Base-by-base conservation (phyloP, 2,329 filamentous ascomycete species). In the Thermomyces lanuginosus region DNA sequence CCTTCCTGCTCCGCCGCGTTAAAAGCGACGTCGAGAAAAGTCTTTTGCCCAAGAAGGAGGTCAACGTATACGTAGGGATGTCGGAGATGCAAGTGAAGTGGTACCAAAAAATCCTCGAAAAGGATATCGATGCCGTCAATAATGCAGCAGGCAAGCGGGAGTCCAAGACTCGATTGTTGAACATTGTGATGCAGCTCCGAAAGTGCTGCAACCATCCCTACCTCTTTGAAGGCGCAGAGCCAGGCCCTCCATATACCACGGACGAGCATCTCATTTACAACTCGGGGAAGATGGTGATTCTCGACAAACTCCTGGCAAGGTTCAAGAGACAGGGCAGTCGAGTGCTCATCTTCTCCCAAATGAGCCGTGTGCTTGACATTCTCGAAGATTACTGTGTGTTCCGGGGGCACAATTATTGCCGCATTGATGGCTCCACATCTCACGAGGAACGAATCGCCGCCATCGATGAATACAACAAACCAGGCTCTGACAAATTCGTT, bases 151-250 rank as follows among this genome's bases (percentile, higher is more conserved):
- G 89, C 26, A 98, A 93, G 58, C 78, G 84, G 33, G 89, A 98
- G 56, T 95, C 86, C 16, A 98, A 98, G 61, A 98, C 89, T 1
- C 74, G 89, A 37, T 68, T 98, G 12, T 66, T 98, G 37, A 98
- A 98, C 56, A 98, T 98, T 46, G 89, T 98, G 42, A 98, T 98
- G 89, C 89, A 98, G 55, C 69, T 98, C 37, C 77, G 89, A 43
- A 98, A 98, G 56, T 98, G 89, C 58, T 98, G 89, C 53, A 98
- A 98, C 43, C 89, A 98, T 47, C 89, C 89, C 0, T 98, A 98
- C 43, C 70, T 98, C 1, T 98, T 98, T 40, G 89, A 98, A 49
- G 89, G 89, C 29, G 89, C 89, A 6, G 89, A 98, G 49, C 89
- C 89, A 21, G 89, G 89, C 15, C 91, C 89, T 8, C 89, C 91